A percentile compares a stretch with the other conserved stretches of the same genome.
These are phyloP conservation scores for Euphorbia corollata DNA, from an alignment of 441 rosid species.

Conservation along the genomic window DNA sequence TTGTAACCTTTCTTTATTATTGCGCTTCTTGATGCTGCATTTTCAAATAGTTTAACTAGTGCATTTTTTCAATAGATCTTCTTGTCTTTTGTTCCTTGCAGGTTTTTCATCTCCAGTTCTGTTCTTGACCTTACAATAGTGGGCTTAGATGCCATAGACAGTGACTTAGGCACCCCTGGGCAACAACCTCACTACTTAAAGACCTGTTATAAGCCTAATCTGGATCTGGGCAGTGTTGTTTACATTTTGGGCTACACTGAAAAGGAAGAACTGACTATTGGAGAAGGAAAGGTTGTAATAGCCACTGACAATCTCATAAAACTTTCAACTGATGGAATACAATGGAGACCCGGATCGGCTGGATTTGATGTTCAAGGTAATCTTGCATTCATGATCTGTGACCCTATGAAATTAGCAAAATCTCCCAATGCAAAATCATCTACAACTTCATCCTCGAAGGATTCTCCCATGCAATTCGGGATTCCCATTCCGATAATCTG, in stretches of 20 bases:
- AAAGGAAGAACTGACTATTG: slow-evolving; percentile 54
- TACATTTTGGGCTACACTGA: slow-evolving; percentile 63
- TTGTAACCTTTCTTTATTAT: neutral
- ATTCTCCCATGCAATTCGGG: slow-evolving; percentile 67
- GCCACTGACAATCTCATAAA: slow-evolving; percentile 92
- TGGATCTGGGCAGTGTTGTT: slow-evolving; percentile 67
- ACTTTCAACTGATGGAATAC: slow-evolving; percentile 67
- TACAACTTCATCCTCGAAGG: slow-evolving; percentile 51
- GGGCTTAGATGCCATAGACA: slow-evolving; percentile 64
- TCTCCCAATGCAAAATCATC: slow-evolving; percentile 77
- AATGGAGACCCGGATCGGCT: slow-evolving; percentile 84
- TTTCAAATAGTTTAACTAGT: neutral
- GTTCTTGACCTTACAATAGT: slow-evolving; percentile 85
- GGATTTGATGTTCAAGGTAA: slow-evolving; percentile 91
- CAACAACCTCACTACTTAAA: slow-evolving; percentile 75
- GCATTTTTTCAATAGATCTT: neutral
- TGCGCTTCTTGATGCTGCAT: slow-evolving; percentile 1
- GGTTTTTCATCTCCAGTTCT: slow-evolving; percentile 91
- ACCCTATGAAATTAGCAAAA: slow-evolving; percentile 86
- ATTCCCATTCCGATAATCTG: slow-evolving; percentile 84
- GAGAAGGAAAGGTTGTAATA: slow-evolving; percentile 87
- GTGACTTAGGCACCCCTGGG: slow-evolving; percentile 58
- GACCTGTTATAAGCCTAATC: slow-evolving; percentile 68
- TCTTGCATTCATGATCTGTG: slow-evolving; percentile 94
- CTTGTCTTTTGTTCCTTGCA: slow-evolving; percentile 29